These are phyloP conservation scores for Chamaecyparis obtusa DNA, from an alignment of 75 land plant genomes.

Conservation along the genomic window DNA sequence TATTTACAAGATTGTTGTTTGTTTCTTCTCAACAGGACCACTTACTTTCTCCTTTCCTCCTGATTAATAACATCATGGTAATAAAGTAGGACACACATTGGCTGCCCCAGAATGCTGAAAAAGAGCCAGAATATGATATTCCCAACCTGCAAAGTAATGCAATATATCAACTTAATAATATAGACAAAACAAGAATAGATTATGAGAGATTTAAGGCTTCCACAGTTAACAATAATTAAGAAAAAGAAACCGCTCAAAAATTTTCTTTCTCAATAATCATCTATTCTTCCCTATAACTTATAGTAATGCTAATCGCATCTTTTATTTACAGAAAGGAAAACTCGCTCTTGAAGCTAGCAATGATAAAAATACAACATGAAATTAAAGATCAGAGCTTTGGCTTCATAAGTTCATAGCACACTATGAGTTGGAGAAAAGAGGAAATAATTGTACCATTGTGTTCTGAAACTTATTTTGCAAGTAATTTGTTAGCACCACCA, in stretches of 20 bases:
- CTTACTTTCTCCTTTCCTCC: constrained; percentile 20
- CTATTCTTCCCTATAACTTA: background rate
- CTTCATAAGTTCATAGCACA: background rate
- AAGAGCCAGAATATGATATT: constrained; percentile 95
- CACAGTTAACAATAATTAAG: background rate
- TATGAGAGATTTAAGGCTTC: background rate
- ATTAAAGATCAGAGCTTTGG: background rate
- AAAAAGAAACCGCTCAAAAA: background rate
- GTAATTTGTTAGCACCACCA: constrained; percentile 80
- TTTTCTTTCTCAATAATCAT: background rate
- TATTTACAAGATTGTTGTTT: constrained; percentile 3
- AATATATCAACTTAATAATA: background rate
- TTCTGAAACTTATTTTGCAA: constrained; percentile 72
- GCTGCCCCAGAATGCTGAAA: constrained; percentile 96
- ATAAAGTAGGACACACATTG: constrained; percentile 89
- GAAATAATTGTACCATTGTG: constrained; percentile 65
- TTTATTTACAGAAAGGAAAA: background rate
- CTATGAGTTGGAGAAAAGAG: background rate
- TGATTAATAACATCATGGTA: constrained; percentile 90
- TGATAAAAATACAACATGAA: background rate
- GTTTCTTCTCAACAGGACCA: background rate
- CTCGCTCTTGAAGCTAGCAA: background rate
- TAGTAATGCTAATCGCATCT: background rate
- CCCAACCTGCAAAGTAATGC: constrained; percentile 60
- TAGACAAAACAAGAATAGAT: background rate